phyloP scores from a whole-genome alignment of 2,329 filamentous ascomycete species.

The Magnaporthales sp. region DNA sequence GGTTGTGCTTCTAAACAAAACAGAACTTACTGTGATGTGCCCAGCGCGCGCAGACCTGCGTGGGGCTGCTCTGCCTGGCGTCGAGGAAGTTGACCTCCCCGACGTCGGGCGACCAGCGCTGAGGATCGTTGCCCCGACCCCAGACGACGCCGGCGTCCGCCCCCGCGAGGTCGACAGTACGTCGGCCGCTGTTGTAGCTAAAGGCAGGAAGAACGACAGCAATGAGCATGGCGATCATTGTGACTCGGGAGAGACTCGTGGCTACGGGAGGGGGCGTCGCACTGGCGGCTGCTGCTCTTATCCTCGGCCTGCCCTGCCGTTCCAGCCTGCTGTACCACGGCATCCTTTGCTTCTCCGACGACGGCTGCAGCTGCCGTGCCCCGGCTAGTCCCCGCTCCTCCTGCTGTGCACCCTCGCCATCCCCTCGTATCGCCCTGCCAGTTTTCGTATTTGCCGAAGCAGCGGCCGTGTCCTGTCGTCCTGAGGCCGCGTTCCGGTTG shows the following conservation, averaged over 20 bases:
- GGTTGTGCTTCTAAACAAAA: no score
- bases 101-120: background rate
- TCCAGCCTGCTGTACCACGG: constrained; percentile 36
- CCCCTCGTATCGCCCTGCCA: background rate
- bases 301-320: constrained; percentile 28
- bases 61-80: constrained; percentile 36
- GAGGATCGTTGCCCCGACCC: constrained; percentile 15
- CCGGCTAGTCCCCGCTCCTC: constrained; percentile 1
- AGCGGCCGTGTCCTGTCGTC: background rate
- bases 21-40: constrained; percentile 46
- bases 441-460: background rate
- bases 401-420: background rate
- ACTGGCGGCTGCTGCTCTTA: constrained; percentile 31
- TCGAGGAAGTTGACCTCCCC: constrained; percentile 20
- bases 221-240: constrained; percentile 40
- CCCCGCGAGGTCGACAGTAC: constrained; percentile 30
- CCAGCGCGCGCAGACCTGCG: constrained; percentile 56
- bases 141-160: constrained; percentile 39
- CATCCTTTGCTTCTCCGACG: constrained; percentile 12
- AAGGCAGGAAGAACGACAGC: constrained; percentile 40
- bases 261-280: constrained; percentile 29
- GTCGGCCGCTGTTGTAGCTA: constrained; percentile 30
- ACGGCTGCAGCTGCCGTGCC: background rate
- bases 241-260: constrained; percentile 32
- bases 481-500: background rate